Conservation (phyloP, 768 basidiomycete genomes). For the Rhizopogon salebrosus region DNA sequence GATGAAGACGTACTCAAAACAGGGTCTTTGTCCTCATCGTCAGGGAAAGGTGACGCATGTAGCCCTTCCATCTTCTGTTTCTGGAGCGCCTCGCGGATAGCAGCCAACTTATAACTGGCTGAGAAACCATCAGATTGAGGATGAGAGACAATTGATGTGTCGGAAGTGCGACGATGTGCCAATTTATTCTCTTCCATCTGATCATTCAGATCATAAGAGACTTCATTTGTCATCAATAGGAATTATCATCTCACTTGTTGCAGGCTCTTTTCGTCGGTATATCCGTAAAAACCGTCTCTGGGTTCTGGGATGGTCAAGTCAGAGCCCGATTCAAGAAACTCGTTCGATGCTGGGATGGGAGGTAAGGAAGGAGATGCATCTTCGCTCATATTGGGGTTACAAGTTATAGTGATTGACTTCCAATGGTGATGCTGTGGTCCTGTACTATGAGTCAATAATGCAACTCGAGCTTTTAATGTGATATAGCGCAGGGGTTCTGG, state of each 20-base stretch:
- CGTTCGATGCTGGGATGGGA: background rate
- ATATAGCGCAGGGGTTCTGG: no score
- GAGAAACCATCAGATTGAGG: slow-evolving; percentile 21
- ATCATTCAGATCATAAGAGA: slow-evolving; percentile 1
- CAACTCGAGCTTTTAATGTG: no score
- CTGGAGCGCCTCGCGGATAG: slow-evolving; percentile 26
- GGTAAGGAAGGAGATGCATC: background rate
- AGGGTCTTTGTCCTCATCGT: slow-evolving; percentile 34
- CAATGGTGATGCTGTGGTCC: background rate
- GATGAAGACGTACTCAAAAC: slow-evolving; percentile 16
- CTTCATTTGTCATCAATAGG: background rate
- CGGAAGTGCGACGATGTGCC: slow-evolving; percentile 62
- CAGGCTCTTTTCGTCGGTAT: slow-evolving; percentile 71
- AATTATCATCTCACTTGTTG: slow-evolving; percentile 52
- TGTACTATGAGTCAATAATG: no score
- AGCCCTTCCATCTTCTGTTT: slow-evolving; percentile 11
- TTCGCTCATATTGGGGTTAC: background rate
- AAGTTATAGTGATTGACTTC: background rate
- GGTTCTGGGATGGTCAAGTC: slow-evolving; percentile 41
- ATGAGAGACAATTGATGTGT: slow-evolving; percentile 26
- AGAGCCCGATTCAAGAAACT: slow-evolving; percentile 14
- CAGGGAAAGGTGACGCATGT: slow-evolving; percentile 16
- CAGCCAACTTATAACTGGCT: slow-evolving; percentile 35
- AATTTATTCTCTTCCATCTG: slow-evolving; percentile 74
- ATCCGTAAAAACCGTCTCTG: slow-evolving; percentile 75